Conservation (phyloP, 345 rosid species). For the Dipteronia dyeriana region DNA sequence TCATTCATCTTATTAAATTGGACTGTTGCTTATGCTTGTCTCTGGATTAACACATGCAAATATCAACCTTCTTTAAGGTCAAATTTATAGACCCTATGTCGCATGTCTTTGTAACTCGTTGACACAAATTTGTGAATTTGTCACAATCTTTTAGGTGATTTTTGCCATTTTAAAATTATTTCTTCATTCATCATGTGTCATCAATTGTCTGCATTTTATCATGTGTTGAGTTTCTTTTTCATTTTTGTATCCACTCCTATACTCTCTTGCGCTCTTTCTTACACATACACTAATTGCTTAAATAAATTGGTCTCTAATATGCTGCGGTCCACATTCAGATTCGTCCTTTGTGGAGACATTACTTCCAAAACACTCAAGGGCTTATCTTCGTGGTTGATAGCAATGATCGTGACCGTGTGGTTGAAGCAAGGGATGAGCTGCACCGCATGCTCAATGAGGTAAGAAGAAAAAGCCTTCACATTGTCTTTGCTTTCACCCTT, state of each 20-base stretch:
- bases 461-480: not conserved
- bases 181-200: no score
- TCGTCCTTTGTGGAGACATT: slow-evolving; percentile 70
- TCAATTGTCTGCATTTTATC: not conserved
- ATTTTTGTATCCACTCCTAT: not conserved
- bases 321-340: slow-evolving; percentile 31
- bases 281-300: not conserved
- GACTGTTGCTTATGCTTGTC: no score
- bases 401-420: slow-evolving; percentile 76
- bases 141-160: not conserved
- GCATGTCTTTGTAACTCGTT: not conserved
- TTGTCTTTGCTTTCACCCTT: not conserved
- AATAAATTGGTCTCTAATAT: not conserved
- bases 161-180: not conserved
- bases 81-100: not conserved
- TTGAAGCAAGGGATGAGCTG: slow-evolving; percentile 76
- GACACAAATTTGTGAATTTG: not conserved
- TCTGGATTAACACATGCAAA: no score
- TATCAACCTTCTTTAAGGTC: no score
- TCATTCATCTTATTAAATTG: not conserved
- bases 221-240: no score
- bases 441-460: slow-evolving; percentile 89
- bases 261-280: not conserved
- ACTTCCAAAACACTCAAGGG: slow-evolving; percentile 84
- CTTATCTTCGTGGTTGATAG: slow-evolving; percentile 89